These are phyloP conservation scores for Heracleum sosnowskyi DNA, from an alignment of 129 eudicot genomes.

Conservation along the genomic window DNA sequence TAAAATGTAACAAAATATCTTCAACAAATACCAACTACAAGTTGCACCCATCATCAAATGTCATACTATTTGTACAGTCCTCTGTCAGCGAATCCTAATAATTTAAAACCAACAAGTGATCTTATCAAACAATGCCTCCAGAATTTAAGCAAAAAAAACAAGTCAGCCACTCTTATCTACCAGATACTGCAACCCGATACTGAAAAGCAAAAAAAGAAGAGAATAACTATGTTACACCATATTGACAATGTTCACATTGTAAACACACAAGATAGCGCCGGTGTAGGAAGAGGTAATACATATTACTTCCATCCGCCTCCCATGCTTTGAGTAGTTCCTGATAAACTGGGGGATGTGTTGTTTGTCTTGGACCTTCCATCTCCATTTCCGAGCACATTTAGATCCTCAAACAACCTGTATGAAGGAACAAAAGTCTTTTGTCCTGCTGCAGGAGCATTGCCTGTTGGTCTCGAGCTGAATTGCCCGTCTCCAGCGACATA, in stretches of 20 bases:
- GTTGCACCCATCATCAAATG: not conserved
- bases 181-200: not conserved
- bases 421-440: slow-evolving; percentile 73
- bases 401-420: slow-evolving; percentile 90
- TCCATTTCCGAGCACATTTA: slow-evolving; percentile 55
- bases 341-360: slow-evolving; percentile 38
- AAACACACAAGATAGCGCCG: not conserved
- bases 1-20: not conserved
- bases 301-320: slow-evolving; percentile 48
- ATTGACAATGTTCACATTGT: slow-evolving; percentile 11
- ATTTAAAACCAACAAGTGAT: not conserved
- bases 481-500: slow-evolving; percentile 36
- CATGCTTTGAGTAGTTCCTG: slow-evolving; percentile 54
- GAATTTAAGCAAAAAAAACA: not conserved
- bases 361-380: slow-evolving; percentile 39
- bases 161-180: not conserved
- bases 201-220: not conserved
- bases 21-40: not conserved
- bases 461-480: slow-evolving; percentile 15
- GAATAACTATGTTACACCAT: slow-evolving; percentile 4
- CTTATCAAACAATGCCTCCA: not conserved
- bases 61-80: not conserved
- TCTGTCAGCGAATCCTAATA: not conserved
- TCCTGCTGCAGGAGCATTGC: slow-evolving; percentile 26
- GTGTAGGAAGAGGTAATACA: not conserved